Evolutionary conservation across 345 rosid genomes (phyloP).

Genomic region (Melastoma malabathricum): DNA sequence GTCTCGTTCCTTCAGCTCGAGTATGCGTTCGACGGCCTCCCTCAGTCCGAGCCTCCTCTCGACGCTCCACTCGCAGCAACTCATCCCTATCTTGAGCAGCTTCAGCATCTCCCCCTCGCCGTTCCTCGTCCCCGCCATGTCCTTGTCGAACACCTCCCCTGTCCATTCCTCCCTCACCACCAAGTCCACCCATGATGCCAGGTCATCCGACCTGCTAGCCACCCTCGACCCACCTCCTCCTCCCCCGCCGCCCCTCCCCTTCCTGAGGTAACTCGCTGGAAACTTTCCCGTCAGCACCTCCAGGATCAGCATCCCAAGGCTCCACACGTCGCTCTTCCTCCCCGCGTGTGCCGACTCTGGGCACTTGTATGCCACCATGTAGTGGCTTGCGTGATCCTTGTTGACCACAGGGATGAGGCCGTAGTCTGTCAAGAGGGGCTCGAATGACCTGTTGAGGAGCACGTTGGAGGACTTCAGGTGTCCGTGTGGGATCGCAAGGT

Average conservation of each 20-base stretch:
- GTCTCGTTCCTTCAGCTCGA: slow-evolving; percentile 38
- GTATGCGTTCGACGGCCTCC: slow-evolving; percentile 46
- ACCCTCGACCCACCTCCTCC: too few species aligned
- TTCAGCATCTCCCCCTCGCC: slow-evolving; percentile 36
- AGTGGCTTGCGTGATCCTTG: slow-evolving; percentile 58
- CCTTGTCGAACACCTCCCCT: slow-evolving; percentile 38
- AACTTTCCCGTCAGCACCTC: slow-evolving; percentile 60
- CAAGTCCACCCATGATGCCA: slow-evolving; percentile 40
- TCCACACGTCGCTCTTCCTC: slow-evolving; percentile 86
- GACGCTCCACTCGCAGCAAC: slow-evolving; percentile 47
- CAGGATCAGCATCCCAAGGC: slow-evolving; percentile 56
- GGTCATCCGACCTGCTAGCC: background rate
- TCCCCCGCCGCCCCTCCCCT: slow-evolving; percentile 16
- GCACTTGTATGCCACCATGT: slow-evolving; percentile 85
- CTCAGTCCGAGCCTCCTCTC: slow-evolving; percentile 67
- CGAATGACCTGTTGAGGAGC: slow-evolving; percentile 33
- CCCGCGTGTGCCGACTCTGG: slow-evolving; percentile 55
- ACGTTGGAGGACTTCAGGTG: slow-evolving; percentile 86
- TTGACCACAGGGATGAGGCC: slow-evolving; percentile 65
- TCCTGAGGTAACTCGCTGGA: slow-evolving; percentile 38
- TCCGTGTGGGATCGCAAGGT: slow-evolving; percentile 64
- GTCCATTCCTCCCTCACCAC: slow-evolving; percentile 10
- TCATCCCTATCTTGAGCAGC: slow-evolving; percentile 51
- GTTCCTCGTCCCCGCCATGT: slow-evolving; percentile 21
- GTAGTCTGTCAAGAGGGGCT: slow-evolving; percentile 62